These are phyloP conservation scores for Rhodamnia argentea DNA, from an alignment of 345 rosid species.

Conservation along the genomic window DNA sequence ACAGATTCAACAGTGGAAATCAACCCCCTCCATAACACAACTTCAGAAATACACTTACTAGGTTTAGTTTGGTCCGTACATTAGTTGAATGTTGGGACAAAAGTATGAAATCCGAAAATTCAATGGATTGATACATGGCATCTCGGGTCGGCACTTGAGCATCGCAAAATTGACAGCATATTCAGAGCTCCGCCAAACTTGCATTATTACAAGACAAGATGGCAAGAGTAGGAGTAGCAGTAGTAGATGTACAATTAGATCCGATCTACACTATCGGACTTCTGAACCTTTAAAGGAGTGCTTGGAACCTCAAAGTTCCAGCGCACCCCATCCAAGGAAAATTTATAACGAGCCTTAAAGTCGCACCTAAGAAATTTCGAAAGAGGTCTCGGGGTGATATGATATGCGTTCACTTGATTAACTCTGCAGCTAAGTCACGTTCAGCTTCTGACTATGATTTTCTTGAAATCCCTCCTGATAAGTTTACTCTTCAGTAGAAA, in stretches of 20 bases:
- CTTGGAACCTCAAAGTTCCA: background rate
- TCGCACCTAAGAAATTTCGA: background rate
- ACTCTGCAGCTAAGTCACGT: background rate
- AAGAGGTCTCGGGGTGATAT: fast-evolving
- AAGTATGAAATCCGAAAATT: background rate
- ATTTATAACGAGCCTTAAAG: background rate
- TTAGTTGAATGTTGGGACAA: background rate
- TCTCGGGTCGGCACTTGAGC: background rate
- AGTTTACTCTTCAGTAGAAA: background rate
- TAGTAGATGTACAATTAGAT: background rate
- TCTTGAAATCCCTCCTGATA: background rate
- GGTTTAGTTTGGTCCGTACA: too few species aligned
- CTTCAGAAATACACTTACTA: background rate
- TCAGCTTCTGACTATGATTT: background rate
- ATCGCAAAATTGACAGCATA: too few species aligned
- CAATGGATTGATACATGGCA: background rate
- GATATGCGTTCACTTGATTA: background rate
- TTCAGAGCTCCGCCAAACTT: too few species aligned
- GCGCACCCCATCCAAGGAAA: background rate
- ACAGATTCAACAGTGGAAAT: background rate
- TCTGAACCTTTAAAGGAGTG: background rate
- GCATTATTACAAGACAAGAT: background rate
- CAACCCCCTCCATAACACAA: background rate
- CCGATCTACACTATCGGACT: background rate
- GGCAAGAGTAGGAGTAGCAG: background rate